A percentile compares a stretch with the other conserved stretches of the same genome.
Conservation (phyloP, 2,329 filamentous ascomycete species). For the Colletotrichum nymphaeae region DNA sequence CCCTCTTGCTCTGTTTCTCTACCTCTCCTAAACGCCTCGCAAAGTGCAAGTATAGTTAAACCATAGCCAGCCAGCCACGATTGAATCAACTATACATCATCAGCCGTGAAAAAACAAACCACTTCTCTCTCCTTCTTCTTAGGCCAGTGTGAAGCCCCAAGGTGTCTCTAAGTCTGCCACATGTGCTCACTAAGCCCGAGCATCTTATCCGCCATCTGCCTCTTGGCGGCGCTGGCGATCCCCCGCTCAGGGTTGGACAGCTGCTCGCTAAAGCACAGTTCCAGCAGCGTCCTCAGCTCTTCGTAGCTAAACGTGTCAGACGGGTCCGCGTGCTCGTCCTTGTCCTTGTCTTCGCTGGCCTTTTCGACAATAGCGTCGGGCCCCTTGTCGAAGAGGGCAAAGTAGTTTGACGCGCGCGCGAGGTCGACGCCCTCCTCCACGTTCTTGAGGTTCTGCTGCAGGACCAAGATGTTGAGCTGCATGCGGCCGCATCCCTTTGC, state of each 20-base stretch:
- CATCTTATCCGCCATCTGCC: constrained; percentile 77
- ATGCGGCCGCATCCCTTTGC: constrained; percentile 84
- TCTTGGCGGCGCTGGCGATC: constrained; percentile 73
- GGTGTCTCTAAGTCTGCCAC: constrained; percentile 65
- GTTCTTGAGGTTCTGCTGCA: constrained; percentile 97
- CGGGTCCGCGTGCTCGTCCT: constrained; percentile 51
- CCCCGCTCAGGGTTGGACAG: constrained; percentile 75
- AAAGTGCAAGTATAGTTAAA: not conserved
- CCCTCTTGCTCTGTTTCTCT: not conserved
- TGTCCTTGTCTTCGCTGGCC: constrained; percentile 70
- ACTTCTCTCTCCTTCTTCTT: not conserved
- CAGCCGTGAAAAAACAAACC: not conserved
- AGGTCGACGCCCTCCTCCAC: constrained; percentile 79
- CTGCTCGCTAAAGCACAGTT: constrained; percentile 76
- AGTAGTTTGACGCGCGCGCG: constrained; percentile 73
- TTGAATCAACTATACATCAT: not conserved
- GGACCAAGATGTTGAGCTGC: constrained; percentile 91
- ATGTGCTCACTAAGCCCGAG: constrained; percentile 78
- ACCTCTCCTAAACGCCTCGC: constrained; percentile 26
- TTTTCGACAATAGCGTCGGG: constrained; percentile 73
- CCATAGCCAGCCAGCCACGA: not conserved
- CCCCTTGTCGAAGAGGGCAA: constrained; percentile 73
- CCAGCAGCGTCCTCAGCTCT: constrained; percentile 73
- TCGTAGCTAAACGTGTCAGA: constrained; percentile 68
- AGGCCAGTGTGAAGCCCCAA: not conserved